phyloP scores from a whole-genome alignment of 2,329 filamentous ascomycete species.

The Cladosporium oxysporum region DNA sequence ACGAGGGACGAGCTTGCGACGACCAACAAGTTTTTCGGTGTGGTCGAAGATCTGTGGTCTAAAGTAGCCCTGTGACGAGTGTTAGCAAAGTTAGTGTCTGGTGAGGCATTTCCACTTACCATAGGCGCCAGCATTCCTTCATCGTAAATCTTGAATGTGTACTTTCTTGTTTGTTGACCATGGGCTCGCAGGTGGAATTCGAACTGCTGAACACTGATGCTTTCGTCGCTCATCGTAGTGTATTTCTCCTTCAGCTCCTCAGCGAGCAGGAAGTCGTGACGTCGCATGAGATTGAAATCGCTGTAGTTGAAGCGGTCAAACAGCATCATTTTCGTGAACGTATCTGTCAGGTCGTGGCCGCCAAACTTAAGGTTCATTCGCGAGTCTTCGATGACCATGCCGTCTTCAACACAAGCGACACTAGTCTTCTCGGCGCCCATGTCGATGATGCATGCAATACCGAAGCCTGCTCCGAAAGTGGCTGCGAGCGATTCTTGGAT shows the following conservation, averaged over 20 bases:
- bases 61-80: constrained; percentile 67
- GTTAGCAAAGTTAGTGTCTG: background rate
- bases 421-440: constrained; percentile 97
- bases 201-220: constrained; percentile 83
- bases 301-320: constrained; percentile 94
- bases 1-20: constrained; percentile 78
- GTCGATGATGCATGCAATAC: constrained; percentile 91
- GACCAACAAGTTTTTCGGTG: constrained; percentile 72
- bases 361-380: constrained; percentile 94
- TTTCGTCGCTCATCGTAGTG: constrained; percentile 86
- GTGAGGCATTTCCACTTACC: constrained; percentile 45
- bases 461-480: constrained; percentile 92
- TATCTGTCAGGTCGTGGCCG: constrained; percentile 88
- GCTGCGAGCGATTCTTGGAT: constrained; percentile 95
- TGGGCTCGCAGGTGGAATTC: constrained; percentile 89
- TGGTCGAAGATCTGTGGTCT: constrained; percentile 86
- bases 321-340: constrained; percentile 97
- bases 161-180: constrained; percentile 87
- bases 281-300: constrained; percentile 85
- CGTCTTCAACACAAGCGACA: constrained; percentile 94
- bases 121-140: constrained; percentile 92
- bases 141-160: constrained; percentile 95
- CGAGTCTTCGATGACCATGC: constrained; percentile 91
- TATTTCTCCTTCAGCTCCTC: constrained; percentile 95
- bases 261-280: constrained; percentile 89